phyloP scores from a whole-genome alignment of 306 rosid genomes.

The Dryas drummondii region DNA sequence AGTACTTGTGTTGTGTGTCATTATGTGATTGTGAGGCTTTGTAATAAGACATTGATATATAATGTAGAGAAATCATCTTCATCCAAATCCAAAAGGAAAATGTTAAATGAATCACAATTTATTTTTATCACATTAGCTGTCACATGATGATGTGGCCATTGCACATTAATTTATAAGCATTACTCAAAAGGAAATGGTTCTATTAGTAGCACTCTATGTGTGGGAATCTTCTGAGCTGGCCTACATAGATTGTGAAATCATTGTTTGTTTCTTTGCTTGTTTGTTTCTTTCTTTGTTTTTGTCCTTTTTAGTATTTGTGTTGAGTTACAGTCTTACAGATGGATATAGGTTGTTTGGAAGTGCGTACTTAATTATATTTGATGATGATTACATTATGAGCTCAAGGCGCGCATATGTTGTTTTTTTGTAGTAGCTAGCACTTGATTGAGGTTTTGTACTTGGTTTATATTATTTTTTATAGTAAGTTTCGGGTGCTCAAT shows the following conservation, averaged over 20 bases:
- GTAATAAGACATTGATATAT: not conserved
- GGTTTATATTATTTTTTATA: too few species aligned
- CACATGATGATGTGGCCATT: not conserved
- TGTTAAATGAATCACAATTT: not conserved
- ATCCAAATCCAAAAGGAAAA: not conserved
- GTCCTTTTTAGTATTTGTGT: not conserved
- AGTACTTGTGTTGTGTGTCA: not conserved
- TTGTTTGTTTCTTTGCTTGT: not conserved
- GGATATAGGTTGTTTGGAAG: not conserved
- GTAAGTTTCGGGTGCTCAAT: too few species aligned
- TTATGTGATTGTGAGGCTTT: not conserved
- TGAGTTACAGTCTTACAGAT: not conserved
- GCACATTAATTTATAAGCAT: too few species aligned
- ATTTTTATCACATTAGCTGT: not conserved
- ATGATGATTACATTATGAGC: not conserved
- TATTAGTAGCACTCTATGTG: not conserved
- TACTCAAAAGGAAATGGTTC: not conserved
- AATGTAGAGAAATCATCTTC: not conserved
- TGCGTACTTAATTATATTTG: not conserved
- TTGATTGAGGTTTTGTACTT: too few species aligned
- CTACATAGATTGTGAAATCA: not conserved
- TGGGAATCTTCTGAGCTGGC: constrained; percentile 19
- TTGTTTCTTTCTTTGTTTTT: not conserved
- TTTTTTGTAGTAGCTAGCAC: too few species aligned
- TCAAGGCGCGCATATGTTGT: not conserved